Conservation (phyloP, 768 basidiomycete genomes). For the Cyclocybe cylindracea region DNA sequence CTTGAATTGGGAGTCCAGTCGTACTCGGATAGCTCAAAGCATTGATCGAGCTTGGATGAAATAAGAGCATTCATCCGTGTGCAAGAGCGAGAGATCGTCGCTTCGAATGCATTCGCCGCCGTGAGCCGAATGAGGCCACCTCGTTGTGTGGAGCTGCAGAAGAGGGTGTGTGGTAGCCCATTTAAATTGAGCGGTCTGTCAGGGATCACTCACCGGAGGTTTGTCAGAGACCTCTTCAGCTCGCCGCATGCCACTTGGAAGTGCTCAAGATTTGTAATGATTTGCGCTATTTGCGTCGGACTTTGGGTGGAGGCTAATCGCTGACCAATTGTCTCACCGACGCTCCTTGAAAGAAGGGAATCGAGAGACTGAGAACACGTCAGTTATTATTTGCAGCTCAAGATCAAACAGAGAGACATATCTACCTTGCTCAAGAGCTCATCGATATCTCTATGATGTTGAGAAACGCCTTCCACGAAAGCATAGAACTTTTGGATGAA, state of each 20-base stretch:
- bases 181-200: neutral
- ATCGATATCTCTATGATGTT: constrained; percentile 90
- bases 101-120: constrained; percentile 63
- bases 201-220: constrained; percentile 58
- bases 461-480: constrained; percentile 93
- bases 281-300: constrained; percentile 89
- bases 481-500: constrained; percentile 96
- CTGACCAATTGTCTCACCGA: constrained; percentile 74
- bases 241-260: constrained; percentile 85
- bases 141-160: constrained; percentile 72
- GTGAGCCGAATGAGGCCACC: constrained; percentile 78
- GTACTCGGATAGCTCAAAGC: constrained; percentile 94
- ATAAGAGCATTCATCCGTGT: constrained; percentile 81
- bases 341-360: constrained; percentile 71
- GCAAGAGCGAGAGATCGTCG: constrained; percentile 68
- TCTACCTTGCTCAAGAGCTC: constrained; percentile 84
- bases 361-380: constrained; percentile 71
- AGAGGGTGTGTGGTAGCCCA: neutral
- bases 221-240: constrained; percentile 81
- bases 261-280: constrained; percentile 90
- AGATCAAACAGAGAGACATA: neutral
- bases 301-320: constrained; percentile 76
- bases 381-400: neutral
- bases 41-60: constrained; percentile 89
- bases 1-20: constrained; percentile 82